phyloP scores from a whole-genome alignment of 2,329 filamentous ascomycete genomes.

The Ophiostoma angusticollis region DNA sequence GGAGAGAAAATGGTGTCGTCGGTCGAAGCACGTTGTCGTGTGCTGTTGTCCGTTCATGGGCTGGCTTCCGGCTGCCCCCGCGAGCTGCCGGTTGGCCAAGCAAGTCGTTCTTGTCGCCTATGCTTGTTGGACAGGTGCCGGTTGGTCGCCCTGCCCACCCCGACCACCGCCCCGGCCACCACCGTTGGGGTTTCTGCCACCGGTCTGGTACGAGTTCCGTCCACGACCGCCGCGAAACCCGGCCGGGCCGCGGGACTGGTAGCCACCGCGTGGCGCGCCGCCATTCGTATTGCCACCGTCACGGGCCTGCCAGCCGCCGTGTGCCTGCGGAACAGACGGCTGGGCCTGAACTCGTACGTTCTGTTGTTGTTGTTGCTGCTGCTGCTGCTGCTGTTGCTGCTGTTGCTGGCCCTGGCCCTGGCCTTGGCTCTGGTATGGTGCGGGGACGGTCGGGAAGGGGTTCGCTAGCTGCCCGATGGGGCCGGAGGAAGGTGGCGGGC shows the following conservation, averaged over 20 bases:
- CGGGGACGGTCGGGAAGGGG: background rate
- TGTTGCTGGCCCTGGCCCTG: background rate
- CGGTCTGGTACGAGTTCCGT: constrained; percentile 4
- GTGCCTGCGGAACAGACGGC: constrained; percentile 12
- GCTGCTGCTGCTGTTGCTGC: background rate
- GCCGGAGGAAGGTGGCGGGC: background rate
- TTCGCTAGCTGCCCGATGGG: background rate
- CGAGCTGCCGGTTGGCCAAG: background rate
- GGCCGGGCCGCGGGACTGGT: constrained; percentile 2
- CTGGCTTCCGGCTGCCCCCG: background rate
- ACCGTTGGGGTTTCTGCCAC: constrained; percentile 1
- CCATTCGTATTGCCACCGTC: constrained; percentile 1
- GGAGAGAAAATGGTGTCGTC: background rate
- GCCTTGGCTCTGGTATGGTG: background rate
- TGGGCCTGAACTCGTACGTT: constrained; percentile 6
- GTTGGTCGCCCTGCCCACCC: background rate
- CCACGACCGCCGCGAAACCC: constrained; percentile 6
- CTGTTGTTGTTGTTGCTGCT: constrained; percentile 7
- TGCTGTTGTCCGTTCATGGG: background rate
- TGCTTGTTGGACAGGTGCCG: background rate
- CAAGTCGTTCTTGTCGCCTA: background rate
- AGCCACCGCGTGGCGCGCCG: constrained; percentile 3
- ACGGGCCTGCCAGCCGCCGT: constrained; percentile 12
- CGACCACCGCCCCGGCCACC: background rate
- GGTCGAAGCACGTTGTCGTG: background rate